phyloP scores from a whole-genome alignment of 108 stramenopile genomes.

The Discostella stelligeroides region DNA sequence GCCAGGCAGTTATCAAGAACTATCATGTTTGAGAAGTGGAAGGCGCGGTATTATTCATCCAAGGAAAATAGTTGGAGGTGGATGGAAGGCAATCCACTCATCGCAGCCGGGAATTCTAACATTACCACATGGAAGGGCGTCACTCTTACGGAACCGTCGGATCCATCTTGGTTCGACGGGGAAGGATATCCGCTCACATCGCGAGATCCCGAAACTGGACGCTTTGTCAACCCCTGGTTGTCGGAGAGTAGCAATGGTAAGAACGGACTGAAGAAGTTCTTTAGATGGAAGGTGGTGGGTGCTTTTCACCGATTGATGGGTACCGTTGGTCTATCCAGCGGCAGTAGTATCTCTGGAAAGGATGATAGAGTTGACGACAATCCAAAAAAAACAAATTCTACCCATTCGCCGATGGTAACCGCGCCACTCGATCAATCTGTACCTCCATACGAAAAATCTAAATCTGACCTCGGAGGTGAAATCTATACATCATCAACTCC shows the following conservation, averaged over 20 bases:
- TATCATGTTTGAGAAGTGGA: conserved; percentile 3
- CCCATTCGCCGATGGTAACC: not conserved
- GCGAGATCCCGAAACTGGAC: conserved; percentile 62
- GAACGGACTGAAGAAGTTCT: conserved; percentile 56
- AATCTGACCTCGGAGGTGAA: conserved; percentile 2
- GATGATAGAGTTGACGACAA: not conserved
- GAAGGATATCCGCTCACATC: conserved; percentile 76
- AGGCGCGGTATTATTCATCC: not conserved
- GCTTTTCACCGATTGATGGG: conserved; percentile 17
- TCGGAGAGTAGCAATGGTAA: conserved; percentile 75
- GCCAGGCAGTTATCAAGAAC: conserved; percentile 20
- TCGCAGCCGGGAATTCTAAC: not conserved
- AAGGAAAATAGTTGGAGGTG: conserved; percentile 6
- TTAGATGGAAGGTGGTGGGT: conserved; percentile 60
- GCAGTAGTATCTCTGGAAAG: not conserved
- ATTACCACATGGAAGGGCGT: conserved; percentile 42
- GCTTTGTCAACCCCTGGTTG: conserved; percentile 88
- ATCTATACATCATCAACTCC: not conserved
- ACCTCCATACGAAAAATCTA: not conserved
- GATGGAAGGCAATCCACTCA: not conserved
- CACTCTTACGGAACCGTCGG: conserved; percentile 60
- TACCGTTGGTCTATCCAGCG: conserved; percentile 12
- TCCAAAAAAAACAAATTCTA: not conserved
- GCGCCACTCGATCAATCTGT: conserved; percentile 5
- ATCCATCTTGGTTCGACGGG: conserved; percentile 71